Base-by-base conservation (phyloP, 1,284 basidiomycete species). In the Cryptococcus sp. region DNA sequence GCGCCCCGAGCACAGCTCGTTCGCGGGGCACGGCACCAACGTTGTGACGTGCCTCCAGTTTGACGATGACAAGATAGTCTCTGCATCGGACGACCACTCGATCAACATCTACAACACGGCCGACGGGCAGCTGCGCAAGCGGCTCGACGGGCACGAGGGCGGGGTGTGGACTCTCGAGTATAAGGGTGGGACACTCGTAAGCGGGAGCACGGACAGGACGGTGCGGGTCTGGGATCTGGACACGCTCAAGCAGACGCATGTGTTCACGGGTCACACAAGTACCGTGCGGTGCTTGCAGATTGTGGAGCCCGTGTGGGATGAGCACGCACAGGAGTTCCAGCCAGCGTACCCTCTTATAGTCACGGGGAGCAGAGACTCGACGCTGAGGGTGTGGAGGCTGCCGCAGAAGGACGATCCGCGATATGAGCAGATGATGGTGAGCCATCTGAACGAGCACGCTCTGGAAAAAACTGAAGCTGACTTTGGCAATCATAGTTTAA, bases 1-100 rank as follows among this genome's bases (percentile, higher is more conserved):
- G 39, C 63, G 67, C 48, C 78, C 78, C 1, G 63, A 83, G 59
- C 87, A 89, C 59, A 80, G 86, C 52, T 86, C 85, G 3, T 93
- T 96, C 78, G 81, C 87, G 5, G 91, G 91, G 7, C 89, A 93
- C 65, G 91, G 91, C 1, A 85, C 85, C 44, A 87, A 87, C 43
- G 93, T 96, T 55, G 91, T 97, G 63, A 97, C 93, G 35, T 95
- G 91, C 76, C 83, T 96, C 49, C 84, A 96, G 68, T 91, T 97
- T 79, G 94, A 93, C 50, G 85, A 86, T 64, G 88, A 89, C 46
- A 90, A 93, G 66, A 91, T 97, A 76, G 91, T 97, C 66, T 92
- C 90, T 5, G 93, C 93, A 9, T 75, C 73, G 3, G 76, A 77
- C 56, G 75, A 77, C 52, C 89, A 94, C 69, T 89, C 89, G 4